These are phyloP conservation scores for Aphanocladium album DNA, from an alignment of 2,329 filamentous ascomycete species.

Conservation along the genomic window DNA sequence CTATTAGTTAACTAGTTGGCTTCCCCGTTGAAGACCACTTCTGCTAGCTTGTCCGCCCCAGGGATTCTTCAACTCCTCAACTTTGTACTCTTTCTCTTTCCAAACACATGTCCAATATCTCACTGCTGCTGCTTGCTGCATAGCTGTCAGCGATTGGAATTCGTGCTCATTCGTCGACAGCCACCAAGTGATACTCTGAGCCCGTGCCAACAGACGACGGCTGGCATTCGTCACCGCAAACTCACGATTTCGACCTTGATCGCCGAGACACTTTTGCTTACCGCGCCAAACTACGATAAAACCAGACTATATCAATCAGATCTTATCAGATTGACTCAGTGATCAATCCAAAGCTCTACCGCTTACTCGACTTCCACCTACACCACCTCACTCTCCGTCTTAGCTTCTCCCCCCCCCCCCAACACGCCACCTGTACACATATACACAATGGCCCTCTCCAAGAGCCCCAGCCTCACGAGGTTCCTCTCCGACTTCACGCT, in stretches of 20 bases:
- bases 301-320: neutral
- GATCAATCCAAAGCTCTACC: neutral
- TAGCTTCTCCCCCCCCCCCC: too few species aligned
- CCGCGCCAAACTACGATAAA: neutral
- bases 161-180: too few species aligned
- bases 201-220: neutral
- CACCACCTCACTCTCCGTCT: neutral
- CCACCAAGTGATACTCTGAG: too few species aligned
- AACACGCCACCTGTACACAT: neutral
- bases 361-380: neutral
- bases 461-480: slow-evolving; percentile 28
- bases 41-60: neutral
- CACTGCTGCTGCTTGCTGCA: too few species aligned
- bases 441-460: slow-evolving; percentile 18
- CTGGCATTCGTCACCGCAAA: neutral
- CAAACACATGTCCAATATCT: neutral
- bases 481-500: slow-evolving; percentile 63
- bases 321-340: neutral
- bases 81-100: neutral
- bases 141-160: too few species aligned
- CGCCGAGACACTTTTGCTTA: neutral
- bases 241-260: neutral
- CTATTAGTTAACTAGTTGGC: neutral
- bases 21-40: neutral
- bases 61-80: neutral